Evolutionary conservation across 208 protist species (phyloP), one percentile per base, ranked within the genome.

Genomic region (Wallacemonas sp.): DNA sequence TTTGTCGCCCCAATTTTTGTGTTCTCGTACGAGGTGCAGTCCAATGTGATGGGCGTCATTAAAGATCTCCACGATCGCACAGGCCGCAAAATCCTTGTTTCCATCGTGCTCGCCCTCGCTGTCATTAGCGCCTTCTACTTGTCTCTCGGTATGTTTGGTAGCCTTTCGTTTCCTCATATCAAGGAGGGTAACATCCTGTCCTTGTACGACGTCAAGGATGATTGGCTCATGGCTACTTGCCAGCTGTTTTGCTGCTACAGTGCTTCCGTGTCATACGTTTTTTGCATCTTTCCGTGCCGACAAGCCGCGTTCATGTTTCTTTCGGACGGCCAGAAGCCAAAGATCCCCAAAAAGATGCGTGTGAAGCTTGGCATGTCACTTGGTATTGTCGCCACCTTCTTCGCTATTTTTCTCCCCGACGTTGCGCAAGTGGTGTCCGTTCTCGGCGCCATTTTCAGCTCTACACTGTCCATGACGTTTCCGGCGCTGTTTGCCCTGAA

Each of bases 21-120:
- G 36, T 93, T 93, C 61, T 90, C 80, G 6, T 93, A 90, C 61
- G 80, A 93, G 65, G 80, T 88, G 66, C 82, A 90, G 70, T 88
- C 86, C 19, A 93, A 93, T 59, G 81, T 88, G 6, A 93, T 93
- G 86, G 83, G 65, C 0, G 81, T 93, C 8, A 90, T 93, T 59
- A 90, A 90, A 71, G 83, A 93, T 27, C 64, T 90, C 44, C 78
- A 90, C 66, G 78, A 93, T 62, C 72, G 79, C 30, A 84, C 83
- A 11, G 83, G 83, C 38, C 70, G 59, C 53, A 77, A 79, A 47
- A 79, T 93, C 39, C 76, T 90, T 24, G n/a, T 80, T 11, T 85
- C 74, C 14, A 90, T 84, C 17, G 80, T 66, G 2, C 47, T 93
- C n/a, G 81, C 86, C 15, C 69, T 93, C n/a, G 31, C 55, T 24